phyloP scores from a whole-genome alignment of 495 filamentous ascomycete genomes.

The Xylaria nigripes region DNA sequence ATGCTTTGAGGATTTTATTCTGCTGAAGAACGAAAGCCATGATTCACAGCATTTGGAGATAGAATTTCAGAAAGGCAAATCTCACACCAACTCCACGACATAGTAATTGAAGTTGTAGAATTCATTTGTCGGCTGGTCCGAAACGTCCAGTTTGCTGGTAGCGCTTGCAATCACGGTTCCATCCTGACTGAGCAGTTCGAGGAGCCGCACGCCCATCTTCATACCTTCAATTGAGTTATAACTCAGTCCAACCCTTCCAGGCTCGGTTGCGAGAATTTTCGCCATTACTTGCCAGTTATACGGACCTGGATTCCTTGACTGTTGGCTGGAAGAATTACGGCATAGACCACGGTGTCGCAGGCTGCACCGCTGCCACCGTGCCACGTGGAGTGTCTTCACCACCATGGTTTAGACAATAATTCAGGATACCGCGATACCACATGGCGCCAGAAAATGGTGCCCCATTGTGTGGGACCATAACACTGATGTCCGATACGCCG shows the following conservation, averaged over 20 bases:
- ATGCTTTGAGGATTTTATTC: no score
- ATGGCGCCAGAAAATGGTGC: conserved; percentile 9
- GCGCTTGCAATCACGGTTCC: not conserved
- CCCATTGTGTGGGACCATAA: conserved; percentile 12
- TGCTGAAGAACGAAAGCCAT: no score
- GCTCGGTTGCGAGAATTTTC: conserved; percentile 6
- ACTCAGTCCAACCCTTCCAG: conserved; percentile 7
- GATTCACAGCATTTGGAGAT: no score
- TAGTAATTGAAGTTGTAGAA: conserved; percentile 10
- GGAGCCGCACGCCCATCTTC: not conserved
- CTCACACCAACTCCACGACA: not conserved
- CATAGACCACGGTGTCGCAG: conserved; percentile 12
- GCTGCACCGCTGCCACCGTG: conserved; percentile 10
- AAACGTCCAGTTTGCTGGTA: not conserved
- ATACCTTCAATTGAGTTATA: conserved; percentile 12
- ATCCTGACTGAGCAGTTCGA: not conserved
- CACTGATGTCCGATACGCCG: conserved; percentile 12
- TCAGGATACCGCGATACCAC: conserved; percentile 15
- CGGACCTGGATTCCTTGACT: conserved; percentile 3
- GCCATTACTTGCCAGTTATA: conserved; percentile 5
- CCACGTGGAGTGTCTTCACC: conserved; percentile 10
- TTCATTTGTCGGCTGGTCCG: not conserved
- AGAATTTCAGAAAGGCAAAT: no score
- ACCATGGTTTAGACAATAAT: conserved; percentile 3
- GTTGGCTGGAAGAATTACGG: conserved; percentile 10